Conservation (phyloP, 2,329 filamentous ascomycete species). For the Rhinocladiella similis region DNA sequence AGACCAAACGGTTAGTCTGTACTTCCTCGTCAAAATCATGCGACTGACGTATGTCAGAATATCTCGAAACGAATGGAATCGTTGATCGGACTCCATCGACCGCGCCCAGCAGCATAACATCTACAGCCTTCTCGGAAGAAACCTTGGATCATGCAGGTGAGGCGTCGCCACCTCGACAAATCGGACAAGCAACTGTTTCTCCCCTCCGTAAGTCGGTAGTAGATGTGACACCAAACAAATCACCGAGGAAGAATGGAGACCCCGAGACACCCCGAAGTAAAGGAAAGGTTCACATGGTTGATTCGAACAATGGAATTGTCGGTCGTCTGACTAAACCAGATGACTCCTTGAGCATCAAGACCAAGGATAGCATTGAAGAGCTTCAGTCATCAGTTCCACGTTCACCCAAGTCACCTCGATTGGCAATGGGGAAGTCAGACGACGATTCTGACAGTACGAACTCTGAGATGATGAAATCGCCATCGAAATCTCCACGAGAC, state of each 20-base stretch:
- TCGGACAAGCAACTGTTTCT: neutral
- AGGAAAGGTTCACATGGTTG: neutral
- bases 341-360: conserved; percentile 22
- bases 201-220: neutral
- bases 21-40: neutral
- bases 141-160: neutral
- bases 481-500: conserved; percentile 10
- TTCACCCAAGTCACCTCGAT: conserved; percentile 18
- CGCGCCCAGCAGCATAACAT: conserved; percentile 5
- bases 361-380: conserved; percentile 27
- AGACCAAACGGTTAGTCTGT: conserved; percentile 16
- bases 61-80: conserved; percentile 8
- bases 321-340: conserved; percentile 12
- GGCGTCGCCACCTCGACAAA: neutral
- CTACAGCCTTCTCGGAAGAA: conserved; percentile 6
- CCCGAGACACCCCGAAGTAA: neutral
- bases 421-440: neutral
- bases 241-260: neutral
- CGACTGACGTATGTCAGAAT: conserved; percentile 5
- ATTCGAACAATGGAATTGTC: neutral
- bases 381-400: conserved; percentile 16
- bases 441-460: conserved; percentile 1
- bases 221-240: neutral
- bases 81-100: neutral
- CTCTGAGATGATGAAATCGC: conserved; percentile 14